Evolutionary conservation across 768 basidiomycete genomes (phyloP).

Genomic region (Lactarius tabidus): DNA sequence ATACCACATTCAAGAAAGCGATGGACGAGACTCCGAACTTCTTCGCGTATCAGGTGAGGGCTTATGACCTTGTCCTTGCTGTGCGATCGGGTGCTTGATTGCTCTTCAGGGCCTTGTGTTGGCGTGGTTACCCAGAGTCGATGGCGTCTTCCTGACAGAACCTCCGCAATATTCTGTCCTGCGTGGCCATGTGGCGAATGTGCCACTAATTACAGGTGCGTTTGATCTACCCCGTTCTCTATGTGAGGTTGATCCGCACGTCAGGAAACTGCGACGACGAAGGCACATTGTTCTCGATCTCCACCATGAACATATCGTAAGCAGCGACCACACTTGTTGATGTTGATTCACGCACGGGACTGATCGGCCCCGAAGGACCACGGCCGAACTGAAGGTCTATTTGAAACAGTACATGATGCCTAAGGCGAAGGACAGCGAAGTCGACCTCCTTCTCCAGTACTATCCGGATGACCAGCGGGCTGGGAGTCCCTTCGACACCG

Average conservation of each 20-base stretch:
- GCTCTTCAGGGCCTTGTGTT: conserved; percentile 27
- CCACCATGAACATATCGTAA: conserved; percentile 32
- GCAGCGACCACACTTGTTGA: conserved; percentile 2
- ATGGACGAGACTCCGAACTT: conserved; percentile 34
- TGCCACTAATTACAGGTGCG: conserved; percentile 27
- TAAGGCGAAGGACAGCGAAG: conserved; percentile 18
- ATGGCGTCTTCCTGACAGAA: conserved; percentile 29
- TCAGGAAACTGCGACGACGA: conserved; percentile 56
- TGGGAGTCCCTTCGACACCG: conserved; percentile 25
- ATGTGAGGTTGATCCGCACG: conserved; percentile 3
- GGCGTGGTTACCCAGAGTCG: conserved; percentile 30
- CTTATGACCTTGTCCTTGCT: too few species aligned
- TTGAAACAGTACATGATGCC: conserved; percentile 29
- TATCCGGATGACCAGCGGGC: conserved; percentile 26
- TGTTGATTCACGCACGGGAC: not conserved
- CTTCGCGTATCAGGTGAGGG: conserved; percentile 33
- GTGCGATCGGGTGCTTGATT: not conserved
- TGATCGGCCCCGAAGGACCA: not conserved
- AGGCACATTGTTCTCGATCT: conserved; percentile 42
- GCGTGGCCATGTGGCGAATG: conserved; percentile 25
- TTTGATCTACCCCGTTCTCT: not conserved
- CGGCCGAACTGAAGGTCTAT: conserved; percentile 7
- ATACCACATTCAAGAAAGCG: conserved; percentile 31
- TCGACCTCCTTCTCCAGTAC: conserved; percentile 25
- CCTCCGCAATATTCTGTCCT: conserved; percentile 26